Evolutionary conservation across 2,329 filamentous ascomycete species (phyloP), one percentile per base, ranked within the genome.

Genomic region (Aspergillus sojae): DNA sequence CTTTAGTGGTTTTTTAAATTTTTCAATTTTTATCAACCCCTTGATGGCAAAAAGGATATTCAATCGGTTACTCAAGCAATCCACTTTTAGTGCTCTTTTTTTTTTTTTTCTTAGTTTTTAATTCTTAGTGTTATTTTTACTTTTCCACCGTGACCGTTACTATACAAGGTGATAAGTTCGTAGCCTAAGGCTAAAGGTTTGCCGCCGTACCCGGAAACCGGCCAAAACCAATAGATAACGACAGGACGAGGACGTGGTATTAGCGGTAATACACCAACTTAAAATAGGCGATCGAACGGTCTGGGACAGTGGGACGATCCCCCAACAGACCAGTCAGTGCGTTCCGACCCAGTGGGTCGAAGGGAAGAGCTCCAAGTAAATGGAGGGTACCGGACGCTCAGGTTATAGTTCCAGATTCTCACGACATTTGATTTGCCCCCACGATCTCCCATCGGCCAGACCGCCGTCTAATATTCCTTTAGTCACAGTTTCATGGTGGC

Each of bases 251-350:
- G 43, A 56, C 43, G 60, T 58, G 53, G 61, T 64, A 68, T 64
- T 67, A 66, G 61, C 55, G 63, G 63, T 66, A 65, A 67, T 62
- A 67, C 57, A 34, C 50, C 60, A 69, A 70, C 68, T 67, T 70
- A 67, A 70, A 68, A 65, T 67, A 69, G 67, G 64, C 67, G 68
- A 70, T 69, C 68, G 68, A 70, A 70, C 68, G 67, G 68, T 69
- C 68, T 70, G 62, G 68, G 68, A 70, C 67, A 57, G 65, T 68
- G 68, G 66, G 60, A 65, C 68, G 65, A 70, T 69, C 62, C 67
- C 62, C 45, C 63, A 60, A 54, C 45, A 58, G 63, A 43, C 68
- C 67, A 69, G 65, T 66, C 61, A 67, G 55, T 58, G 60, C 61
- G 65, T 62, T 62, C 60, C 65, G 63, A 54, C 30, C 26, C 52